Conservation (phyloP, 1,139 yeast species). For the Scheffersomyces segobiensis region DNA sequence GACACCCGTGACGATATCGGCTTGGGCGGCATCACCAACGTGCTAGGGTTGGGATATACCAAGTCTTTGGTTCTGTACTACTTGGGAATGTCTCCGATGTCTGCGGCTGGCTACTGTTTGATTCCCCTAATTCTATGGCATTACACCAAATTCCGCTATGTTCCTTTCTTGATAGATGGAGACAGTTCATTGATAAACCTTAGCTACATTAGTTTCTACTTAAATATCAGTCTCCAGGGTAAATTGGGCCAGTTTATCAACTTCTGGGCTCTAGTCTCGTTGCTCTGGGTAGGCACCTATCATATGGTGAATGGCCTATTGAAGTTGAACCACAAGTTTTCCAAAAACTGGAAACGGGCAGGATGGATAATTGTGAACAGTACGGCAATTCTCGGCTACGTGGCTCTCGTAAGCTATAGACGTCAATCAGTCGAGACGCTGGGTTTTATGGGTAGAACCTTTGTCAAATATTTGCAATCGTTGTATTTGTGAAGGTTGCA, state of each 20-base stretch:
- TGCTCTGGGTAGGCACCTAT: constrained; percentile 30
- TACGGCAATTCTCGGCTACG: constrained; percentile 24
- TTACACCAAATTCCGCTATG: constrained; percentile 44
- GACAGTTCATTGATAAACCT: constrained; percentile 62
- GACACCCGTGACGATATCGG: constrained; percentile 51
- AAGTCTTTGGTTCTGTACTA: constrained; percentile 41
- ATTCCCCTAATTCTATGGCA: constrained; percentile 51
- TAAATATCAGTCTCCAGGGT: constrained; percentile 22
- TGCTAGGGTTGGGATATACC: constrained; percentile 56
- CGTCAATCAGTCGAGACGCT: constrained; percentile 15
- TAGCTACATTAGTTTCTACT: constrained; percentile 51
- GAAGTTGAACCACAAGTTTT: constrained; percentile 28
- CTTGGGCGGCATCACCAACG: constrained; percentile 55
- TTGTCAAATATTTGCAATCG: constrained; percentile 23
- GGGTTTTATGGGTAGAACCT: constrained; percentile 32
- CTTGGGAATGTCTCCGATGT: constrained; percentile 46
- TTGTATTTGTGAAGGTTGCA: constrained; percentile 6
- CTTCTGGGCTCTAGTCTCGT: constrained; percentile 15
- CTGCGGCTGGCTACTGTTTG: constrained; percentile 61
- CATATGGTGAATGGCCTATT: constrained; percentile 40
- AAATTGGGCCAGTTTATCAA: constrained; percentile 23
- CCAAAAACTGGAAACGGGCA: constrained; percentile 29
- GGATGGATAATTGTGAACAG: constrained; percentile 35
- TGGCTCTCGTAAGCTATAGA: constrained; percentile 26
- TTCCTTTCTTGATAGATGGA: constrained; percentile 58